Conservation (phyloP, 2,329 filamentous ascomycete species). For the Juglanconis juglandina region DNA sequence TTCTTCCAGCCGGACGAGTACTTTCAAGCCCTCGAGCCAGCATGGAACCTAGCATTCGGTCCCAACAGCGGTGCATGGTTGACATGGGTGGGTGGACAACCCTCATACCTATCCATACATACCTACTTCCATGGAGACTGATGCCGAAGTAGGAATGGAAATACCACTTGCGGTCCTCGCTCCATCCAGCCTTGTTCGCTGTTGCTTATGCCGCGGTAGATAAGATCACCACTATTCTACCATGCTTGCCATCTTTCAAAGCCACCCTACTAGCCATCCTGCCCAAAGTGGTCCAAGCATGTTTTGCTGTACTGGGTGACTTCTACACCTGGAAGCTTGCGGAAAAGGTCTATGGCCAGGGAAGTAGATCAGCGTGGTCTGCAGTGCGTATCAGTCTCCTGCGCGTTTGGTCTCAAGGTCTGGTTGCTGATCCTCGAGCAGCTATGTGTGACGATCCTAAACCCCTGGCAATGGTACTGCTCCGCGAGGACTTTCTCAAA, state of each 20-base stretch:
- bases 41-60: slow-evolving; percentile 86
- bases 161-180: slow-evolving; percentile 78
- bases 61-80: slow-evolving; percentile 77
- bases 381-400: slow-evolving; percentile 50
- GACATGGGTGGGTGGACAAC: slow-evolving; percentile 72
- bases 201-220: slow-evolving; percentile 65
- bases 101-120: not conserved
- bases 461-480: slow-evolving; percentile 96
- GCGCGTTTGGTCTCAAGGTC: not conserved
- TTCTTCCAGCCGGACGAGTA: slow-evolving; percentile 99
- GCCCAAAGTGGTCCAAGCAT: slow-evolving; percentile 73
- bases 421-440: slow-evolving; percentile 30
- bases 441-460: slow-evolving; percentile 69
- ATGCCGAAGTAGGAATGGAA: slow-evolving; percentile 76
- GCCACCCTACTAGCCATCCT: slow-evolving; percentile 67
- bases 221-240: slow-evolving; percentile 51
- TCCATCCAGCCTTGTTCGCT: slow-evolving; percentile 88
- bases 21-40: slow-evolving; percentile 92
- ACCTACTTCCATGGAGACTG: slow-evolving; percentile 12
- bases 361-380: slow-evolving; percentile 62
- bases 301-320: slow-evolving; percentile 75
- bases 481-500: slow-evolving; percentile 93
- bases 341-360: slow-evolving; percentile 65
- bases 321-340: slow-evolving; percentile 86
- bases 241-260: slow-evolving; percentile 50